phyloP scores from a whole-genome alignment of 371 early-diverging fungal species.

The Syncephalastrum contaminatum region DNA sequence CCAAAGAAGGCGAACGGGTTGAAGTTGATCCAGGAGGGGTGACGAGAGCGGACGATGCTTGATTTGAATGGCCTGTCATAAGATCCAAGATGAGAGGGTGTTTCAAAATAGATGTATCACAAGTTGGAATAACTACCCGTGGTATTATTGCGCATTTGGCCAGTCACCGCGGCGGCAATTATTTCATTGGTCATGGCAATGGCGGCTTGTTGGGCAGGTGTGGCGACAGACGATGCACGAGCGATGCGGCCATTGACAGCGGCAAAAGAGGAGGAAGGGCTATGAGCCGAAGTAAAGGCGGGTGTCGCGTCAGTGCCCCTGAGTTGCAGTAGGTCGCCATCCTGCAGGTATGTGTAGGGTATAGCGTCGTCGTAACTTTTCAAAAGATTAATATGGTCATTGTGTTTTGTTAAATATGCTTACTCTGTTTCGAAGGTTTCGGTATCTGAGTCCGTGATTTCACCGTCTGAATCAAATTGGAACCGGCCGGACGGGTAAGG shows the following conservation, averaged over 20 bases:
- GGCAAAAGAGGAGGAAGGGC: background rate
- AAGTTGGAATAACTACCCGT: background rate
- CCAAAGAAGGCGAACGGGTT: too few species aligned
- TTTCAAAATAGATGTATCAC: too few species aligned
- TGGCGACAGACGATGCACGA: constrained; percentile 21
- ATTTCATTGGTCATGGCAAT: constrained; percentile 44
- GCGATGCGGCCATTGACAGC: constrained; percentile 10
- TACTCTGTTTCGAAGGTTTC: constrained; percentile 4
- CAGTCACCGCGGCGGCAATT: constrained; percentile 40
- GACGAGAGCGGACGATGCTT: too few species aligned
- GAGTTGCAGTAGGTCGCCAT: background rate
- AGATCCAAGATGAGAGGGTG: constrained; percentile 9
- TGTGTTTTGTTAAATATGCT: too few species aligned
- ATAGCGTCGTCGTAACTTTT: constrained; percentile 48
- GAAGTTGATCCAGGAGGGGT: too few species aligned
- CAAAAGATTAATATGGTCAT: background rate
- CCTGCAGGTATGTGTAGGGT: constrained; percentile 34
- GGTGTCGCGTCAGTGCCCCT: constrained; percentile 18
- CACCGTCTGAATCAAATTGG: constrained; percentile 36
- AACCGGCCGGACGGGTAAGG: constrained; percentile 22
- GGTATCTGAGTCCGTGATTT: constrained; percentile 33
- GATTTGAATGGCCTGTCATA: constrained; percentile 19
- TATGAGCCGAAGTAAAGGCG: constrained; percentile 6
- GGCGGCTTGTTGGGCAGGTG: constrained; percentile 38
- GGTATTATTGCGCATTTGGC: constrained; percentile 1